Percentiles rank a stretch among this genome's conserved stretches.
These are phyloP conservation scores for Globisporangium perplexum DNA, from an alignment of 352 stramenopile genomes.

Conservation along the genomic window DNA sequence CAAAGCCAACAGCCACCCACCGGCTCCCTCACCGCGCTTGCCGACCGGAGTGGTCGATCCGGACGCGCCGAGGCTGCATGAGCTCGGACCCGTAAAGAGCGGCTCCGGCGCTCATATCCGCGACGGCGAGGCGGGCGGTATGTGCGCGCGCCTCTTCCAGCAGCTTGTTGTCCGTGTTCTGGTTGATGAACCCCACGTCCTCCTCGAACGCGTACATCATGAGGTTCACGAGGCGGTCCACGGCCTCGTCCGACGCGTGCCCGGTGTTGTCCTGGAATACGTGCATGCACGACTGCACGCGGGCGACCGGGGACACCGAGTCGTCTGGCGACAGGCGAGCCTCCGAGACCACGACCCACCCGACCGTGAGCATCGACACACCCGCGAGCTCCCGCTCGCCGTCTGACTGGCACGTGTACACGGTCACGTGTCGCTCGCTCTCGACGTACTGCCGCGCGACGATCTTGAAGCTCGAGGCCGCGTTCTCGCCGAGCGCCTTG, in stretches of 20 bases:
- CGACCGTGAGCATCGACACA: neutral
- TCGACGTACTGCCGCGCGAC: constrained; percentile 10
- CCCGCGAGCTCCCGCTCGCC: constrained; percentile 3
- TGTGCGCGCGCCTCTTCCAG: constrained; percentile 1
- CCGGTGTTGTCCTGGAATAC: neutral
- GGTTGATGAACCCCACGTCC: constrained; percentile 6
- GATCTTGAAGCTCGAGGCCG: constrained; percentile 5
- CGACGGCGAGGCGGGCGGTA: neutral
- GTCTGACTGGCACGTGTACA: constrained; percentile 7
- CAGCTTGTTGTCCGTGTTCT: constrained; percentile 4
- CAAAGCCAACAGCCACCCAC: too few species aligned
- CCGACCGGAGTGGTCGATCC: neutral
- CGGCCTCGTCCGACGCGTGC: neutral
- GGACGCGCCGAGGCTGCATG: neutral
- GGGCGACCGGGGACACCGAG: neutral
- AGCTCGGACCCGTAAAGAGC: neutral
- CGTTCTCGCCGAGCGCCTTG: neutral
- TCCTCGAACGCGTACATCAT: constrained; percentile 8
- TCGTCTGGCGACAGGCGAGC: neutral
- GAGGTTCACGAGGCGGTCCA: constrained; percentile 5
- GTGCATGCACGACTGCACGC: constrained; percentile 7
- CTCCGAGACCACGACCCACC: constrained; percentile 3
- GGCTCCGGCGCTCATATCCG: neutral
- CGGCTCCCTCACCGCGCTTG: neutral
- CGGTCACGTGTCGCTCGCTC: constrained; percentile 5